Evolutionary conservation across 495 filamentous ascomycete genomes (phyloP).

Genomic region (Xylaria nigripes): DNA sequence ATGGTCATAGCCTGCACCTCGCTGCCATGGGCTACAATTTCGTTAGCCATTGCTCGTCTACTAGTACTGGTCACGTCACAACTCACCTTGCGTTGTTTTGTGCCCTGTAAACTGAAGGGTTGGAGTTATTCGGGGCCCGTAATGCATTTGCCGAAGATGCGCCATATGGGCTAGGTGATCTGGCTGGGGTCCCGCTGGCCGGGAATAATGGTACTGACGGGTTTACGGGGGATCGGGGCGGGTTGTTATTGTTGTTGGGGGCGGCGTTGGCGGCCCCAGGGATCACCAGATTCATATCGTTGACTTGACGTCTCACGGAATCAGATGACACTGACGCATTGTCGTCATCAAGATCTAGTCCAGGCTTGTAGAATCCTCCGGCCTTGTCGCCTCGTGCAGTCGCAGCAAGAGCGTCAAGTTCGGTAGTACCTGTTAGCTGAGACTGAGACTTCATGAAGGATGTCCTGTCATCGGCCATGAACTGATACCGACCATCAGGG

Average conservation of each 20-base stretch:
- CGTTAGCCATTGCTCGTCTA: slow-evolving; percentile 15
- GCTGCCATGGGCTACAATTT: slow-evolving; percentile 42
- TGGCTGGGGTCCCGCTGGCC: slow-evolving; percentile 10
- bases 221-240: slow-evolving; percentile 21
- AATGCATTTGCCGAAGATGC: slow-evolving; percentile 9
- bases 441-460: slow-evolving; percentile 98
- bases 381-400: slow-evolving; percentile 85
- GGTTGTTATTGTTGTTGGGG: slow-evolving; percentile 9
- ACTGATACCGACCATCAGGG: slow-evolving; percentile 91
- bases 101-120: slow-evolving; percentile 30
- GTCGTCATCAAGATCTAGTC: slow-evolving; percentile 69
- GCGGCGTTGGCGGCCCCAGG: slow-evolving; percentile 15
- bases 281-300: slow-evolving; percentile 30
- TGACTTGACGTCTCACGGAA: slow-evolving; percentile 28
- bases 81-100: slow-evolving; percentile 44
- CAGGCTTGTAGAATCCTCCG: slow-evolving; percentile 47
- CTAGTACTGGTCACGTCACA: neutral
- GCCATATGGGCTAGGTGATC: slow-evolving; percentile 25
- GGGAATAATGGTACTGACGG: slow-evolving; percentile 26
- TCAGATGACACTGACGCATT: slow-evolving; percentile 52
- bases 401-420: slow-evolving; percentile 86
- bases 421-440: slow-evolving; percentile 65
- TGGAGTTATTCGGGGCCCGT: slow-evolving; percentile 30
- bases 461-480: slow-evolving; percentile 91
- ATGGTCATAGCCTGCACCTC: slow-evolving; percentile 47